Base-by-base conservation (phyloP, 441 rosid species). In the Croton setiger region DNA sequence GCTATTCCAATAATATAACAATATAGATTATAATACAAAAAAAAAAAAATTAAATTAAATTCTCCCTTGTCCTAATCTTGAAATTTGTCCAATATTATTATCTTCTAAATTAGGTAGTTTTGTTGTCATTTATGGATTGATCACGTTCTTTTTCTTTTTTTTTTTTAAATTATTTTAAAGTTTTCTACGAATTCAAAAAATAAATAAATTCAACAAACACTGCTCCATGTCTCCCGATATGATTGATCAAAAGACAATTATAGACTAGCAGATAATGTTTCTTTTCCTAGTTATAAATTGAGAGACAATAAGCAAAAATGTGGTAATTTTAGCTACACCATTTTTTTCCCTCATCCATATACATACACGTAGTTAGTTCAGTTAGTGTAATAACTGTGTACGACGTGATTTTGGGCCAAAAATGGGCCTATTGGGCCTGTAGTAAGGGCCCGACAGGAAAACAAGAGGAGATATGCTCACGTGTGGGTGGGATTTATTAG, bases 401-500 rank as follows among this genome's bases (percentile, higher is more conserved):
- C 27, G 79, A 60, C 41, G 10, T 45, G 0, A 18, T 13, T 7
- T 14, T 60, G 73, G 79, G 82, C 76, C 79, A n/a, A 58, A 54
- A n/a, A n/a, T 20, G 52, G 57, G 76, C 73, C 55, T 13, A 4
- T 8, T 54, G 36, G 75, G 76, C 74, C 75, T 65, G 60, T 18
- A 17, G 53, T 1, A 12, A 64, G 66, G 80, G 75, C 79, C 81
- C 78, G 53, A 47, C 67, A 57, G 64, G 72, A 81, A 68, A 82
- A 52, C 78, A 78, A 60, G 20, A 79, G 44, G 21, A 48, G 72
- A 70, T 70, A 79, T 61, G 62, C 84, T 67, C 93, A 81, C 88
- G 91, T 83, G 88, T 20, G 88, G 83, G 76, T 62, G 80, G 81
- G 75, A 80, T 75, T 66, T 47, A 27, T 35, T 31, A 45, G 70